Evolutionary conservation across 2,329 filamentous ascomycete species (phyloP).

Genomic region (Stagonosporopsis rhizophila): DNA sequence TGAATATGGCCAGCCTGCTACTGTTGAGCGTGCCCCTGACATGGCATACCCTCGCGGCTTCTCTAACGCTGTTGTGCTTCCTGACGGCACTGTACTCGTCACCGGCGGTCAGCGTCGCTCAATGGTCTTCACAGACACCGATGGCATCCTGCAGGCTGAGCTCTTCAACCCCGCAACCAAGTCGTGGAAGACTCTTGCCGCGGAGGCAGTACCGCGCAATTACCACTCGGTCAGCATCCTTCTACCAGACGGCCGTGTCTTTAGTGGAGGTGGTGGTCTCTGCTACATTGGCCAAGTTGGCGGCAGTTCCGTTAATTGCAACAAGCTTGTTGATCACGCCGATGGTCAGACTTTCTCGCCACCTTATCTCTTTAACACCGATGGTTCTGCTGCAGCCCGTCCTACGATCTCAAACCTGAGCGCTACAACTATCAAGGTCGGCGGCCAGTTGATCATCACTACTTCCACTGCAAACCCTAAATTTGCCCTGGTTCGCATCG

Average conservation of each 20-base stretch:
- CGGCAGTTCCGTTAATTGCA: slow-evolving; percentile 32
- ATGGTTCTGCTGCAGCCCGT: slow-evolving; percentile 28
- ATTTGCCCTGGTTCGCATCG: slow-evolving; percentile 33
- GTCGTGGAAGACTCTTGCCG: slow-evolving; percentile 31
- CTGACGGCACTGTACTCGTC: slow-evolving; percentile 39
- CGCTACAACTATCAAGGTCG: slow-evolving; percentile 27
- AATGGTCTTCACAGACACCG: slow-evolving; percentile 32
- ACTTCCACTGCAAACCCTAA: slow-evolving; percentile 14
- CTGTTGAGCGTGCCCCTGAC: slow-evolving; percentile 33
- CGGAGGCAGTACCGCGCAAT: slow-evolving; percentile 34
- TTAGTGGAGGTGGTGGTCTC: slow-evolving; percentile 36
- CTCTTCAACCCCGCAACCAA: slow-evolving; percentile 36
- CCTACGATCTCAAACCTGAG: slow-evolving; percentile 26
- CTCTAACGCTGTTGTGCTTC: slow-evolving; percentile 34
- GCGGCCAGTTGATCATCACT: slow-evolving; percentile 23
- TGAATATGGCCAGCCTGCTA: slow-evolving; percentile 23
- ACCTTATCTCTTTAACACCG: slow-evolving; percentile 37
- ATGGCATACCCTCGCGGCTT: slow-evolving; percentile 37
- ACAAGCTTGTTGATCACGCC: slow-evolving; percentile 37
- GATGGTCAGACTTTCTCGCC: slow-evolving; percentile 39
- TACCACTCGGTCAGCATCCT: slow-evolving; percentile 37
- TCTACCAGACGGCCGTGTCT: slow-evolving; percentile 34
- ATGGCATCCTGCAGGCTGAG: slow-evolving; percentile 32
- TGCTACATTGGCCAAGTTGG: slow-evolving; percentile 29
- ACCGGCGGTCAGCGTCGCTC: slow-evolving; percentile 35